phyloP scores from a whole-genome alignment of 2,329 filamentous ascomycete genomes.

The Exserohilum rostratum region DNA sequence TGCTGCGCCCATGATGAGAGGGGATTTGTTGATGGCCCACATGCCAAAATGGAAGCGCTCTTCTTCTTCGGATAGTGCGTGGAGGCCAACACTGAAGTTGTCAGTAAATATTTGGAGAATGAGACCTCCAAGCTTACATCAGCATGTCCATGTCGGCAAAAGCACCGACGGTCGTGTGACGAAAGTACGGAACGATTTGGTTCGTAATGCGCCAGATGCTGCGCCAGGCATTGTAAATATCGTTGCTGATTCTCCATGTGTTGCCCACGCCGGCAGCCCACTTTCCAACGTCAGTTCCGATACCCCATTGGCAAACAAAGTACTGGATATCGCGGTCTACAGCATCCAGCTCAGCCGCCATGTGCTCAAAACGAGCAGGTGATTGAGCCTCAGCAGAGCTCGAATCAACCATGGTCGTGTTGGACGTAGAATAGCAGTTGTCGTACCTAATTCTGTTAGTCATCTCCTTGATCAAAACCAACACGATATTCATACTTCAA shows the following conservation, averaged over 20 bases:
- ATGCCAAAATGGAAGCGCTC: constrained; percentile 55
- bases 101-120: constrained; percentile 1
- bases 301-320: constrained; percentile 49
- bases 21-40: constrained; percentile 56
- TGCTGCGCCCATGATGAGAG: constrained; percentile 53
- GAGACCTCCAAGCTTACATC: constrained; percentile 29
- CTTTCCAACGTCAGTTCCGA: constrained; percentile 41
- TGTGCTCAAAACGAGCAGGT: constrained; percentile 37
- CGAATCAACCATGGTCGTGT: constrained; percentile 46
- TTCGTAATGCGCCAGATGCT: constrained; percentile 45
- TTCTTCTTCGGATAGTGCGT: constrained; percentile 45
- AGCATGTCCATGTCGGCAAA: constrained; percentile 54
- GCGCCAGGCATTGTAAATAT: constrained; percentile 45
- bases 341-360: constrained; percentile 33
- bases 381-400: constrained; percentile 36
- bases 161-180: constrained; percentile 33
- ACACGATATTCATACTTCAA: constrained; percentile 55
- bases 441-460: constrained; percentile 42
- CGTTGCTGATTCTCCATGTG: constrained; percentile 47
- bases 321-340: constrained; percentile 45
- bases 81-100: constrained; percentile 40
- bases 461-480: constrained; percentile 44
- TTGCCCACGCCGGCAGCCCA: constrained; percentile 46
- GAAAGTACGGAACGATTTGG: constrained; percentile 39
- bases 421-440: constrained; percentile 39